Conservation (phyloP, 2,329 filamentous ascomycete species). For the Raffaelea ambrosiae region DNA sequence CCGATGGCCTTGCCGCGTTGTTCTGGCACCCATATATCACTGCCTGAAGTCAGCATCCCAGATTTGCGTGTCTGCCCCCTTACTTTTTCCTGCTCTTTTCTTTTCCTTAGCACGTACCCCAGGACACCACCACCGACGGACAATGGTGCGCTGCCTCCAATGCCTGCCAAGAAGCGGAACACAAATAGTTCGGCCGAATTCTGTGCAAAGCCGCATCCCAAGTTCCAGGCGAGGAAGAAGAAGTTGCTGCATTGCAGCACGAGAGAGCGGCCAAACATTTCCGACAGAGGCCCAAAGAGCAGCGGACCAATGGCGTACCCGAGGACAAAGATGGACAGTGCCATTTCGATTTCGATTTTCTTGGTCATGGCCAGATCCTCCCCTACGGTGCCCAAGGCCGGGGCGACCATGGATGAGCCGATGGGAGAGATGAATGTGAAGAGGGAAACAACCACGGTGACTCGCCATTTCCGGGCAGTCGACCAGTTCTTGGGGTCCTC, state of each 20-base stretch:
- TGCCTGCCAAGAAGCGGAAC: slow-evolving; percentile 18
- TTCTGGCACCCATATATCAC: slow-evolving; percentile 24
- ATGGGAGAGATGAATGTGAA: slow-evolving; percentile 55
- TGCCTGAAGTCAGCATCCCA: too few species aligned
- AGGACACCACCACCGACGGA: not conserved
- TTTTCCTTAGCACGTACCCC: too few species aligned
- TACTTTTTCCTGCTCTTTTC: too few species aligned
- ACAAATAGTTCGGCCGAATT: slow-evolving; percentile 35
- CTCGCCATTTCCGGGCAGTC: slow-evolving; percentile 45
- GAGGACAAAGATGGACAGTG: slow-evolving; percentile 52
- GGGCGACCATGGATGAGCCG: slow-evolving; percentile 49
- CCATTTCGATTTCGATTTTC: slow-evolving; percentile 33
- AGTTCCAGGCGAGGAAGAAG: slow-evolving; percentile 43
- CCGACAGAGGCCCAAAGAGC: slow-evolving; percentile 41
- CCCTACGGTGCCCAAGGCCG: slow-evolving; percentile 39
- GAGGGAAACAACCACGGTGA: slow-evolving; percentile 42
- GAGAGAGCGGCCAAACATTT: slow-evolving; percentile 38
- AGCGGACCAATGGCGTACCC: slow-evolving; percentile 46
- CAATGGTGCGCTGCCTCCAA: not conserved
- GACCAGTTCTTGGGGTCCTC: slow-evolving; percentile 49
- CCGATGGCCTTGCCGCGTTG: slow-evolving; percentile 34
- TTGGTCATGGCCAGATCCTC: slow-evolving; percentile 42
- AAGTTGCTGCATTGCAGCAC: slow-evolving; percentile 36
- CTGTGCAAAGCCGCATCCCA: slow-evolving; percentile 48
- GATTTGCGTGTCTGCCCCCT: too few species aligned